These are phyloP conservation scores for Iris macrosiphon DNA, from an alignment of 106 monocot genomes.

Conservation along the genomic window DNA sequence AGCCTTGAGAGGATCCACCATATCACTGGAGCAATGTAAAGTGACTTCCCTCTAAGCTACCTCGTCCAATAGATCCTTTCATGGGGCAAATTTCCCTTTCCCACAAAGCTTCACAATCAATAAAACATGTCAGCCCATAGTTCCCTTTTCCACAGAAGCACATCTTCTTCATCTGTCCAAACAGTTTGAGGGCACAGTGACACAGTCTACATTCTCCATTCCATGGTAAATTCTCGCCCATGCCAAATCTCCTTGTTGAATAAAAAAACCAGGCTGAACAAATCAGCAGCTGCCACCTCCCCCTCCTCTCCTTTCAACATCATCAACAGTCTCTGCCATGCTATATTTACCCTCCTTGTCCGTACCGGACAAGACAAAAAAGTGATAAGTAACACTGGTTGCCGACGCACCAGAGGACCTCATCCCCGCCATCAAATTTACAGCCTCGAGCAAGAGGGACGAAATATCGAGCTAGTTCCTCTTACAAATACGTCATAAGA, in stretches of 20 bases:
- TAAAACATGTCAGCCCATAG: constrained; percentile 29
- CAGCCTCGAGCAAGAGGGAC: constrained; percentile 46
- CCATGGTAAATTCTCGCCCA: constrained; percentile 62
- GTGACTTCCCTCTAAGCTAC: constrained; percentile 26
- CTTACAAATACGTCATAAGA: constrained; percentile 49
- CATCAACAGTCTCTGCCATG: constrained; percentile 38
- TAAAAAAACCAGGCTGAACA: constrained; percentile 45
- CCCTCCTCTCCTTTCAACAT: constrained; percentile 40
- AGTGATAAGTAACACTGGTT: constrained; percentile 47
- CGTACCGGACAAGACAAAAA: constrained; percentile 41
- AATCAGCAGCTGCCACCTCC: constrained; percentile 35
- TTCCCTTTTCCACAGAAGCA: constrained; percentile 4
- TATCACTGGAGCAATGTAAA: constrained; percentile 34
- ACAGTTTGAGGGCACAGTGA: constrained; percentile 52
- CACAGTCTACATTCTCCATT: constrained; percentile 32
- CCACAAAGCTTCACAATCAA: constrained; percentile 60
- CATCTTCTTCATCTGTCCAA: constrained; percentile 33
- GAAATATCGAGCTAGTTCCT: constrained; percentile 64
- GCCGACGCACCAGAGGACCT: constrained; percentile 36
- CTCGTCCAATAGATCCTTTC: constrained; percentile 45
- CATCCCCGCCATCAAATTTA: constrained; percentile 54
- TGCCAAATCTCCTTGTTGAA: constrained; percentile 41
- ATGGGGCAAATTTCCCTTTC: constrained; percentile 50
- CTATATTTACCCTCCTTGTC: constrained; percentile 64
- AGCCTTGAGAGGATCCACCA: constrained; percentile 53